phyloP scores from a whole-genome alignment of 1,139 yeast species.

The Suhomyces panamericanus region DNA sequence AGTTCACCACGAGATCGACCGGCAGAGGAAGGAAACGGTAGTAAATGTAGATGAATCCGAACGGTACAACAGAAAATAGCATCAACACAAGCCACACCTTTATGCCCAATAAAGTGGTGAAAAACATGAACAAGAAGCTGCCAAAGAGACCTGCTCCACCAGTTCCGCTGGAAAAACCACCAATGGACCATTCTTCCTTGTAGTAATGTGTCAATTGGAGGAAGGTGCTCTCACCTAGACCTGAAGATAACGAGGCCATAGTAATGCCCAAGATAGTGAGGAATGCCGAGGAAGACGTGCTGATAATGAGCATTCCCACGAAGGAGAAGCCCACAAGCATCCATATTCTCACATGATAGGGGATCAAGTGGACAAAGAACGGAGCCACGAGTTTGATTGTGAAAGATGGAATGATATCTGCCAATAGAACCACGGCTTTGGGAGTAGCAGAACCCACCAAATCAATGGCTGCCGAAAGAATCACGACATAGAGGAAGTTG shows the following conservation, averaged over 20 bases:
- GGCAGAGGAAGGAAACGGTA: conserved; percentile 29
- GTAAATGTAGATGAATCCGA: conserved; percentile 35
- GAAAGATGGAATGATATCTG: conserved; percentile 86
- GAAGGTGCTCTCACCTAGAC: conserved; percentile 88
- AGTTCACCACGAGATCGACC: not conserved
- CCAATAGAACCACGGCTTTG: conserved; percentile 79
- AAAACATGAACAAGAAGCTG: conserved; percentile 48
- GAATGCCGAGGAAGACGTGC: conserved; percentile 37
- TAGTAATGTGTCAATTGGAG: conserved; percentile 78
- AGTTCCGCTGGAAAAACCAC: conserved; percentile 92
- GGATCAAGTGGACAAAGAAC: conserved; percentile 66
- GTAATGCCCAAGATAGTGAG: conserved; percentile 66
- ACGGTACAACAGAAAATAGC: conserved; percentile 37
- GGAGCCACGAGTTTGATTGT: conserved; percentile 73
- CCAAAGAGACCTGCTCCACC: conserved; percentile 94
- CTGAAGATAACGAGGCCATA: conserved; percentile 81
- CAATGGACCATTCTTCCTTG: conserved; percentile 53
- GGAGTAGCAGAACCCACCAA: conserved; percentile 83
- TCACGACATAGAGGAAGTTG: conserved; percentile 87
- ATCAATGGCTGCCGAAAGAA: conserved; percentile 88
- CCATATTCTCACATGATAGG: conserved; percentile 58
- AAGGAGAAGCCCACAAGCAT: conserved; percentile 59
- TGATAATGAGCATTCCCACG: conserved; percentile 75
- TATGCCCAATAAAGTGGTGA: conserved; percentile 39
- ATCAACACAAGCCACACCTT: conserved; percentile 33